Percentiles rank a stretch among this genome's conserved stretches.
Evolutionary conservation across 345 rosid species (phyloP).

Genomic region (Iberis pinnata): DNA sequence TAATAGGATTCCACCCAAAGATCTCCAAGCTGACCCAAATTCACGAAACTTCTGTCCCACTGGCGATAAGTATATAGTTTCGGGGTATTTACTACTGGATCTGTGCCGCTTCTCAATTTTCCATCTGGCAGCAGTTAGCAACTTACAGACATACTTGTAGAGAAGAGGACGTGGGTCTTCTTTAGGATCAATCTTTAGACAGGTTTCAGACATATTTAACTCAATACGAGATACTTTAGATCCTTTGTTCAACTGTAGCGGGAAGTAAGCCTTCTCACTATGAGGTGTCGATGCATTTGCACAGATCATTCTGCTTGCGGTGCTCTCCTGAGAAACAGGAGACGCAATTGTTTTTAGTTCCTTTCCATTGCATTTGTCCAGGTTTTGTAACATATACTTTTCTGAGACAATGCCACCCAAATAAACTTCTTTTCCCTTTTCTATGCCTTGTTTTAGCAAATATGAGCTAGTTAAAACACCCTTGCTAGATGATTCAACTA

Average conservation of each 20-base stretch:
- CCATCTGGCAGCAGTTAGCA: slow-evolving; percentile 66
- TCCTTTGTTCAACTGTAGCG: slow-evolving; percentile 28
- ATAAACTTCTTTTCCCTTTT: slow-evolving; percentile 26
- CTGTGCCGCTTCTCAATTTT: slow-evolving; percentile 47
- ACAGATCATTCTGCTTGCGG: slow-evolving; percentile 38
- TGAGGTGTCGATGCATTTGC: slow-evolving; percentile 36
- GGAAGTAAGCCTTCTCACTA: slow-evolving; percentile 30
- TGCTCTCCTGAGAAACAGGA: slow-evolving; percentile 75
- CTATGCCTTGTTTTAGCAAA: slow-evolving; percentile 41
- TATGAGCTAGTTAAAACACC: slow-evolving; percentile 52
- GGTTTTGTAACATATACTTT: slow-evolving; percentile 26
- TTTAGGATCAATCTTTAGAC: slow-evolving; percentile 38
- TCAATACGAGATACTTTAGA: slow-evolving; percentile 25
- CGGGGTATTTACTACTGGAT: slow-evolving; percentile 45
- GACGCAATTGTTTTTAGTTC: slow-evolving; percentile 52
- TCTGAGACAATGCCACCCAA: slow-evolving; percentile 27
- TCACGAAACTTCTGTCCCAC: slow-evolving; percentile 58
- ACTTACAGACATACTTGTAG: slow-evolving; percentile 40
- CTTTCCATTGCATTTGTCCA: slow-evolving; percentile 30
- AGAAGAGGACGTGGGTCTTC: slow-evolving; percentile 73
- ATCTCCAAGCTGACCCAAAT: slow-evolving; percentile 72
- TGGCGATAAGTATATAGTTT: slow-evolving; percentile 60
- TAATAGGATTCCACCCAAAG: slow-evolving; percentile 46
- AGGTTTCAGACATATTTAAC: slow-evolving; percentile 28
- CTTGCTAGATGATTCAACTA: slow-evolving; percentile 56